Evolutionary conservation across 176 grass and related monocot genomes (phyloP), one percentile per base, ranked within the genome.

Genomic region (Bothriochloa decipiens): DNA sequence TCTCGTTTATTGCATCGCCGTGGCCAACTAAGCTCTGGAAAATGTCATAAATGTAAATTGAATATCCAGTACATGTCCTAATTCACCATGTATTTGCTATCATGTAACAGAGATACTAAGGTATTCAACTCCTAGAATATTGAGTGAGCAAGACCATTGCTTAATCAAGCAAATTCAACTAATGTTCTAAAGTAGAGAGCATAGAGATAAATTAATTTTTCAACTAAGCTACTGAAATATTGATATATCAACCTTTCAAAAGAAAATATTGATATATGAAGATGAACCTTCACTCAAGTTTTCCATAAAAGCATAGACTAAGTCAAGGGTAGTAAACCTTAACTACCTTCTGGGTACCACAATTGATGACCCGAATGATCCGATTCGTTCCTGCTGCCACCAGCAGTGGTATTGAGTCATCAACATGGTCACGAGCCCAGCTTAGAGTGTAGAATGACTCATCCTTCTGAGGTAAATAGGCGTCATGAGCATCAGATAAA

Each of bases 391-490:
- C 92, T 45, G 89, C 96, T 45, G 91, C 96, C 23, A 98, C 96
- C 86, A 98, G 88, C 65, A 95, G 75, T 28, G 95, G 92, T 53
- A 36, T 36, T 36, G 91, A 80, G 7, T 85, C 74, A 78, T 92
- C 87, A 79, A 91, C 78, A 52, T 80, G 32, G 32, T 98, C 89
- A 17, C 0, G 12, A 1, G 92, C 87, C 95, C 95, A 98, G 89
- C 92, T 95, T 77, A 98, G 71, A 45, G 96, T 98, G 82, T 95
- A 98, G 91, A 93, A 98, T 46, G 96, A 98, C 74, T 95, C 93
- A 62, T 90, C 80, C 80, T 92, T 93, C 96, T 98, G 89, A 87
- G 62, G 43, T 77, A 81, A 16, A 87, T 4, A 52, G 33, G 15
- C 27, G 39, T 27, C 71, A 75, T 6, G 6, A 71, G 42, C 37